Conservation (phyloP, 352 stramenopile genomes). For the Pythium utonaiense region DNA sequence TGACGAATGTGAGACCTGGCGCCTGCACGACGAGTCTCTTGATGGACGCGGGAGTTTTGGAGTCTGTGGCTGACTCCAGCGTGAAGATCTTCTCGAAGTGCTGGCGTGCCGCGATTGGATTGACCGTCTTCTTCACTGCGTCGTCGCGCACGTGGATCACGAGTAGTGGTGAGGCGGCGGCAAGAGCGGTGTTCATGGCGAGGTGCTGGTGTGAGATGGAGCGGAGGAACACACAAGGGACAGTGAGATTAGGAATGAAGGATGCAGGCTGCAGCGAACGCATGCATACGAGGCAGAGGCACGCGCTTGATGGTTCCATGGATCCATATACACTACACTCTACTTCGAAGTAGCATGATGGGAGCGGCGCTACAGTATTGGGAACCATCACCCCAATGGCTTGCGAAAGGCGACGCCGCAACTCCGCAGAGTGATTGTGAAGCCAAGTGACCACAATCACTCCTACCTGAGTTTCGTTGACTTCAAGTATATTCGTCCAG, state of each 20-base stretch:
- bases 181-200: conserved; percentile 18
- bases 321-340: too few relatives aligned
- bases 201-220: conserved; percentile 9
- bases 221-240: conserved; percentile 13
- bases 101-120: conserved; percentile 14
- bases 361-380: too few relatives aligned
- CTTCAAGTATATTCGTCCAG: too few relatives aligned
- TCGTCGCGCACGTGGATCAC: conserved; percentile 13
- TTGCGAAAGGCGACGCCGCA: too few relatives aligned
- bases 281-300: too few relatives aligned
- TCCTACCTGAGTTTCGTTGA: too few relatives aligned
- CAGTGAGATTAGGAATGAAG: conserved; percentile 1
- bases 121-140: not conserved
- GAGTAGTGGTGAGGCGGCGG: conserved; percentile 11
- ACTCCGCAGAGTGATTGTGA: too few relatives aligned
- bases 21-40: conserved; percentile 17
- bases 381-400: too few relatives aligned
- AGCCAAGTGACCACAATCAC: too few relatives aligned
- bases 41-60: not conserved
- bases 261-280: too few relatives aligned
- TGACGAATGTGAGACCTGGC: conserved; percentile 29
- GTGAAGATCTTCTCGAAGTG: conserved; percentile 15
- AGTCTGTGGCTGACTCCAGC: not conserved
- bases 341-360: too few relatives aligned
- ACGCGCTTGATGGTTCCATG: too few relatives aligned